These are phyloP conservation scores for Exophiala aquamarina DNA, from an alignment of 2,329 filamentous ascomycete genomes.

Conservation along the genomic window DNA sequence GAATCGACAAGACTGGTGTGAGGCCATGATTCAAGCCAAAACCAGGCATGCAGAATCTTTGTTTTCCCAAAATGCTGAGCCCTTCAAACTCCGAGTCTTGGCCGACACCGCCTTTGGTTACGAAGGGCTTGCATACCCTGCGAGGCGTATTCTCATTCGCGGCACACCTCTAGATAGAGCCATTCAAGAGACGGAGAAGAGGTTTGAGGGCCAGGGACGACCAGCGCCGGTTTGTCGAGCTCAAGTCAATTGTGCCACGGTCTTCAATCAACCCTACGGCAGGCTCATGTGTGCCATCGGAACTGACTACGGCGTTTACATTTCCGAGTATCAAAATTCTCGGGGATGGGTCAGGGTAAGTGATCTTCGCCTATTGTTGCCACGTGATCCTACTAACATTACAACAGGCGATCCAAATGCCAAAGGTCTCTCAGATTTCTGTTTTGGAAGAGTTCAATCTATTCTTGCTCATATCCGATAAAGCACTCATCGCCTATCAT, in stretches of 20 bases:
- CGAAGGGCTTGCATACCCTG: conserved; percentile 53
- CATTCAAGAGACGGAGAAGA: conserved; percentile 81
- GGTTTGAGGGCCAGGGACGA: conserved; percentile 64
- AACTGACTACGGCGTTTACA: conserved; percentile 90
- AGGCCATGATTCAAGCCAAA: conserved; percentile 92
- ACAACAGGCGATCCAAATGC: conserved; percentile 69
- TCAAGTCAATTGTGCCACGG: conserved; percentile 87
- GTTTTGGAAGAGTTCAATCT: conserved; percentile 95
- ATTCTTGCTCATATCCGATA: conserved; percentile 87
- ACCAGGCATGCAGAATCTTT: conserved; percentile 86
- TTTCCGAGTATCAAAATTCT: conserved; percentile 84
- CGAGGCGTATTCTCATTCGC: conserved; percentile 70
- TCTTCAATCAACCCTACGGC: conserved; percentile 77
- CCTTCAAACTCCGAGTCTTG: conserved; percentile 87
- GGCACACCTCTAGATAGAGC: conserved; percentile 90
- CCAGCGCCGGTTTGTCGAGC: conserved; percentile 80
- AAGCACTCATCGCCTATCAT: conserved; percentile 87
- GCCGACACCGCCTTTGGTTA: conserved; percentile 90
- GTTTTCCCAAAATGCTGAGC: conserved; percentile 90
- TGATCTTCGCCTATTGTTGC: conserved; percentile 25
- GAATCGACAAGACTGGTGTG: conserved; percentile 83
- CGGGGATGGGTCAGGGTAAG: conserved; percentile 86
- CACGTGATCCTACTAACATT: conserved; percentile 31
- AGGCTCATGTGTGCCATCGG: conserved; percentile 90
- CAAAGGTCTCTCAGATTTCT: conserved; percentile 84